Conservation (phyloP, 1,139 yeast species). For the Taphrina betulina region DNA sequence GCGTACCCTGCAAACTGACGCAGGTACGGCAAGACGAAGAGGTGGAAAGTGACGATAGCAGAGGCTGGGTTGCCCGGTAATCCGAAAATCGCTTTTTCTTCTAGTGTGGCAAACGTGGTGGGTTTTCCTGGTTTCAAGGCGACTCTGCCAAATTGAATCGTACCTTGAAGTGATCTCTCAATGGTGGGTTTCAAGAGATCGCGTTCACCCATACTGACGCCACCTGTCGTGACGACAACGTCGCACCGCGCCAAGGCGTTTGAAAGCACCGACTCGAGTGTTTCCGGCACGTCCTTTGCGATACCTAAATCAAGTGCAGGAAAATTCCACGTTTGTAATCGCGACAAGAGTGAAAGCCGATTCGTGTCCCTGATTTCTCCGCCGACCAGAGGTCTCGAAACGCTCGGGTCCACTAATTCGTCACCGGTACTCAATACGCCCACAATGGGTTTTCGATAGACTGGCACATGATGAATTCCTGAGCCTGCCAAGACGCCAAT, state of each 20-base stretch:
- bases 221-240: constrained; percentile 53
- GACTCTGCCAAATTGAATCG: constrained; percentile 54
- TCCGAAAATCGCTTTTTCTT: constrained; percentile 47
- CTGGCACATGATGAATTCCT: constrained; percentile 46
- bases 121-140: constrained; percentile 60
- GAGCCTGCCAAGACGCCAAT: constrained; percentile 50
- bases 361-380: constrained; percentile 54
- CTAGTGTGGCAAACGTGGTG: constrained; percentile 52
- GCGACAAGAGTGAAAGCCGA: constrained; percentile 49
- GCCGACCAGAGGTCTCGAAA: constrained; percentile 40
- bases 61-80: constrained; percentile 59
- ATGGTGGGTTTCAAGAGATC: constrained; percentile 53
- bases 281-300: constrained; percentile 45
- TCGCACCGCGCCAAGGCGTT: constrained; percentile 45
- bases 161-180: constrained; percentile 48
- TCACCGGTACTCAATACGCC: constrained; percentile 56
- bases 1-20: constrained; percentile 44
- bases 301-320: constrained; percentile 50
- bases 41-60: constrained; percentile 50
- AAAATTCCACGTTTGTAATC: constrained; percentile 44
- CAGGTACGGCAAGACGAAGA: constrained; percentile 53
- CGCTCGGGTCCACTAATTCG: constrained; percentile 48
- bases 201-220: constrained; percentile 58
- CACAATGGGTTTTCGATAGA: constrained; percentile 48
- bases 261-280: constrained; percentile 41